A percentile compares a stretch with the other conserved stretches of the same genome.
These are phyloP conservation scores for Suillus placidus DNA, from an alignment of 768 basidiomycete genomes.

Conservation along the genomic window DNA sequence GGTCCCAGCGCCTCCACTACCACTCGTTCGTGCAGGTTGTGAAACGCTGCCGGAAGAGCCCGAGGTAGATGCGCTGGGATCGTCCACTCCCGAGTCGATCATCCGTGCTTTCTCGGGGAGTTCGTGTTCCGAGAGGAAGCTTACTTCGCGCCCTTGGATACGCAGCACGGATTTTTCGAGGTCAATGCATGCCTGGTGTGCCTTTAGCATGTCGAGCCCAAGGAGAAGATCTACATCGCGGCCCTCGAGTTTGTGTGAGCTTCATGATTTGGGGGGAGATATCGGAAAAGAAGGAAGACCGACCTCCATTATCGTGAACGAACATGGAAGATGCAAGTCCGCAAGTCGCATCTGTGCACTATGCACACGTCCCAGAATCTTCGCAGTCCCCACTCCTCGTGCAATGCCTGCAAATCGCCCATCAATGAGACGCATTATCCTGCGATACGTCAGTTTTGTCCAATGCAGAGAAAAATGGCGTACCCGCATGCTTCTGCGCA, in stretches of 20 bases:
- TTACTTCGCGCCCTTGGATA: slow-evolving; percentile 89
- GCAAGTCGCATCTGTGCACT: slow-evolving; percentile 88
- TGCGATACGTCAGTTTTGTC: slow-evolving; percentile 30
- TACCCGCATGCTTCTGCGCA: slow-evolving; percentile 91
- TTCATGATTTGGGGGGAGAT: neutral
- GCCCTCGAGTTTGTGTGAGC: slow-evolving; percentile 51
- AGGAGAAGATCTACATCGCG: slow-evolving; percentile 93
- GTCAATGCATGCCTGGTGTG: slow-evolving; percentile 96
- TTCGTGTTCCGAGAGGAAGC: slow-evolving; percentile 92
- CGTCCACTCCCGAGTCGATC: slow-evolving; percentile 35
- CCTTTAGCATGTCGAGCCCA: slow-evolving; percentile 99
- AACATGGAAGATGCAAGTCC: slow-evolving; percentile 83
- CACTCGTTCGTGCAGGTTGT: slow-evolving; percentile 17
- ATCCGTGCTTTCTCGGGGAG: slow-evolving; percentile 79
- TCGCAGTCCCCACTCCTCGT: slow-evolving; percentile 90
- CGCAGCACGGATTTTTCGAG: slow-evolving; percentile 85
- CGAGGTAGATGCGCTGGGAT: slow-evolving; percentile 24
- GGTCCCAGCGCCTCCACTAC: slow-evolving; percentile 16
- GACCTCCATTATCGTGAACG: slow-evolving; percentile 95
- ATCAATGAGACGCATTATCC: slow-evolving; percentile 93
- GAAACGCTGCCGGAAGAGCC: slow-evolving; percentile 16
- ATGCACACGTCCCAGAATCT: slow-evolving; percentile 93
- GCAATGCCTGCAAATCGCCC: slow-evolving; percentile 87
- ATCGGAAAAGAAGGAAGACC: slow-evolving; percentile 15
- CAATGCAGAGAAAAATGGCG: slow-evolving; percentile 28